Conservation (phyloP, 2,329 filamentous ascomycete species). For the Fusarium haematococcum region DNA sequence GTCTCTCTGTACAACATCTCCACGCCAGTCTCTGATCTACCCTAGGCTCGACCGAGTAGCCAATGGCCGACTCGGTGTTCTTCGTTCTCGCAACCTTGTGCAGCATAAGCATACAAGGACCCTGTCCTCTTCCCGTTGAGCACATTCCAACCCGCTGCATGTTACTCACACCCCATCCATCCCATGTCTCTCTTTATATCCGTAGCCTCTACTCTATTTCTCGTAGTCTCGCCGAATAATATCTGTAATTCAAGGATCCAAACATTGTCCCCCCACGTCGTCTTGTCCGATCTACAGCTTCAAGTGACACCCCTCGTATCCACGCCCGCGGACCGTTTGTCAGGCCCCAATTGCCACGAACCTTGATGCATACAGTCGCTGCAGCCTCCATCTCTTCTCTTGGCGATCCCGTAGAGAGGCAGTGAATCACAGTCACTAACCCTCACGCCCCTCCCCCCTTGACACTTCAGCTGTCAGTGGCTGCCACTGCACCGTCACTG, state of each 20-base stretch:
- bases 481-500: not conserved
- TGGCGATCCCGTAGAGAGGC: not conserved
- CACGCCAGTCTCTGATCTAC: not conserved
- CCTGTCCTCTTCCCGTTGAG: not conserved
- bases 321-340: not conserved
- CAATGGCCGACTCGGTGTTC: not conserved
- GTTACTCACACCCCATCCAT: not conserved
- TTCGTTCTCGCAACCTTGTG: not conserved
- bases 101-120: not conserved
- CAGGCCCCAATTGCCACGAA: not conserved
- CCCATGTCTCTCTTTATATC: not conserved
- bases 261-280: constrained; percentile 14
- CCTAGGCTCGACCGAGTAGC: not conserved
- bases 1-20: not conserved
- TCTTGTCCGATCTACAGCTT: not conserved
- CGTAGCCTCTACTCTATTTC: not conserved
- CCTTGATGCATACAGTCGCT: constrained; percentile 5
- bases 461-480: not conserved
- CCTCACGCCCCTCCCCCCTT: not conserved
- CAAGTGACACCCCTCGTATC: not conserved
- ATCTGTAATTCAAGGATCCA: not conserved
- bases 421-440: constrained; percentile 2
- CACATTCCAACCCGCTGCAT: not conserved
- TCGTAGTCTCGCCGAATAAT: not conserved
- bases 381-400: constrained; percentile 3